Base-by-base conservation (phyloP, 768 basidiomycete species). In the Termitomyces eurrhizus region DNA sequence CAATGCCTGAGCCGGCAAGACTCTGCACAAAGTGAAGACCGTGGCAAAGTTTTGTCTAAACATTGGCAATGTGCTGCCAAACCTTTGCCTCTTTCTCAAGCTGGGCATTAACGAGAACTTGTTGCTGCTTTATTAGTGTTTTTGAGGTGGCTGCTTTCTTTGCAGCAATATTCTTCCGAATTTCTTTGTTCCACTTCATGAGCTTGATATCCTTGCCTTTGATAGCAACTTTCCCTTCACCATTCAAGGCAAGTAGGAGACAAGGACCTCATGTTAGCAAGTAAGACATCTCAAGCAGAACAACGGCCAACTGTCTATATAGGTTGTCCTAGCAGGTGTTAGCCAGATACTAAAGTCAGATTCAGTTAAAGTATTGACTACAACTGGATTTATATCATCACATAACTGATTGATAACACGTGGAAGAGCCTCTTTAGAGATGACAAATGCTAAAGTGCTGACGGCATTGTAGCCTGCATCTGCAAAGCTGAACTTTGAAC, bases 131-230 rank as follows among this genome's bases (percentile, higher is more conserved):
- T 1, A 91, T 92, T 16, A 98, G 72, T 1, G 77, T 77, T 7
- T 74, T 75, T 1, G 78, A 65, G 1, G 73, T 68, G 1, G 79
- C 73, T 11, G 84, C 81, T 70, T 92, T 93, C 77, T 97, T 98
- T 58, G 75, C 83, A 7, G 92, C 91, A 1, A 98, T 77, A 0
- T 88, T 85, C 65, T 91, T 88, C 11, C 95, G 85, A n/a, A 96
- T 77, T 62, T 99, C 95, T 33, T 88, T 89, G 62, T 99, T 96
- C 96, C 70, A 99, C 67, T 92, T 89, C 18, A 92, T 89, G 16
- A 96, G 90, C 41, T 92, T 93, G 7, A 90, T 85, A 60, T 88
- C 90, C 66, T 97, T 98, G 13, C 93, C 90, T 69, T 95, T 96
- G 64, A 74, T 80, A 1, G 73, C 74, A 4, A 73, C 73, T 70